These are phyloP conservation scores for Pichia pseudocactophila DNA, from an alignment of 805 yeast genomes.

Conservation along the genomic window DNA sequence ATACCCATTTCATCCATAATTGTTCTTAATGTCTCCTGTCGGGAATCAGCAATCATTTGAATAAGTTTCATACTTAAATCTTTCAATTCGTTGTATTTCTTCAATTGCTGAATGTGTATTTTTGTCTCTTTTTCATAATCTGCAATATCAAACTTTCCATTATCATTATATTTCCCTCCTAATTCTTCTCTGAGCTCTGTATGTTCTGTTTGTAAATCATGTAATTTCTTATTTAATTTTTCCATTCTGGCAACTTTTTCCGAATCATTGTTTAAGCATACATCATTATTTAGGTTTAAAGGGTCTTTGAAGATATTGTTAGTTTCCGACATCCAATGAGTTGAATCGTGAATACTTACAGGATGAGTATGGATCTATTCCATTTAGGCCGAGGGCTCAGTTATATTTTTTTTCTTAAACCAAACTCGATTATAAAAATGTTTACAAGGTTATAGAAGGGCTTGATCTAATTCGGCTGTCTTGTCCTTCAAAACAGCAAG, in stretches of 20 bases:
- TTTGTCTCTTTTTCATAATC: constrained; percentile 35
- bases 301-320: background rate
- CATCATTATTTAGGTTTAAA: too few relatives aligned
- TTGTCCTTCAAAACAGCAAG: constrained; percentile 27
- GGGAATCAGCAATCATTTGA: constrained; percentile 52
- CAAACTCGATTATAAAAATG: too few relatives aligned
- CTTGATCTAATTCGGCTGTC: background rate
- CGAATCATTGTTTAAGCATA: background rate
- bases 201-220: constrained; percentile 15
- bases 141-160: constrained; percentile 7
- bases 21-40: constrained; percentile 36
- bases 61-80: constrained; percentile 52
- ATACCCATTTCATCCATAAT: constrained; percentile 46
- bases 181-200: constrained; percentile 13
- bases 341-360: too few relatives aligned
- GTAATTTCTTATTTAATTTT: background rate
- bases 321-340: background rate
- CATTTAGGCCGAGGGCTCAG: too few relatives aligned
- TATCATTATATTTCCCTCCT: background rate
- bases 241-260: background rate
- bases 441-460: background rate
- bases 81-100: constrained; percentile 52
- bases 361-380: too few relatives aligned
- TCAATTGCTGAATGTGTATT: constrained; percentile 42
- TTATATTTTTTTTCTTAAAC: too few relatives aligned